A percentile compares a stretch with the other conserved stretches of the same genome.
These are phyloP conservation scores for Candida glaebosa DNA, from an alignment of 805 yeast species.

Conservation along the genomic window DNA sequence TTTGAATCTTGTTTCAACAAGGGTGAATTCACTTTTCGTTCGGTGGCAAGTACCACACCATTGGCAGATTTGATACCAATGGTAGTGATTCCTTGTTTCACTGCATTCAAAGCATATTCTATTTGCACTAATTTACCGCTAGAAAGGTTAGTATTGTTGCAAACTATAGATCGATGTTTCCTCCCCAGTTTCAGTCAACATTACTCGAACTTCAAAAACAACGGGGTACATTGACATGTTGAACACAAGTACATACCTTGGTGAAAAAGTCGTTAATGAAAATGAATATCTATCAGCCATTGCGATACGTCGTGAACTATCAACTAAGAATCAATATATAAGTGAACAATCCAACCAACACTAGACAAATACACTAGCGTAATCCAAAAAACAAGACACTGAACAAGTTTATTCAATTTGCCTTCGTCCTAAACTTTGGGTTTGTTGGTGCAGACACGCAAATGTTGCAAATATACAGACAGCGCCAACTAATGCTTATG, in stretches of 20 bases:
- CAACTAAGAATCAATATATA: neutral
- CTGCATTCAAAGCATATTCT: slow-evolving; percentile 96
- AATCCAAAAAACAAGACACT: neutral
- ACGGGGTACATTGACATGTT: slow-evolving; percentile 2
- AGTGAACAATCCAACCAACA: neutral
- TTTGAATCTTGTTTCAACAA: slow-evolving; percentile 72
- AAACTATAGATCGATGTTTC: neutral
- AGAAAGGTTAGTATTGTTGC: slow-evolving; percentile 10
- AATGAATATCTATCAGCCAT: slow-evolving; percentile 99
- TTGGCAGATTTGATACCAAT: slow-evolving; percentile 91
- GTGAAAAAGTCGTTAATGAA: slow-evolving; percentile 95
- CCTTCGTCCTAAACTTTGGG: neutral
- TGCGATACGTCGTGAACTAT: slow-evolving; percentile 1
- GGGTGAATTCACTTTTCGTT: slow-evolving; percentile 80
- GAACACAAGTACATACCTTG: slow-evolving; percentile 58
- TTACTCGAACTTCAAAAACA: slow-evolving; percentile 3
- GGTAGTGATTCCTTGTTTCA: slow-evolving; percentile 96
- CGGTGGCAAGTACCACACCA: slow-evolving; percentile 96
- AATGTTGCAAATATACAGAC: slow-evolving; percentile 2
- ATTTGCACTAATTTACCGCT: slow-evolving; percentile 97
- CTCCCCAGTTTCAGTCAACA: slow-evolving; percentile 1
- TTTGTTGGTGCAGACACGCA: slow-evolving; percentile 1
- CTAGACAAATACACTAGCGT: no score
- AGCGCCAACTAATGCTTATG: no score
- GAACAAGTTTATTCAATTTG: slow-evolving; percentile 1